Base-by-base conservation (phyloP, 768 basidiomycete species). In the Russula foetens region DNA sequence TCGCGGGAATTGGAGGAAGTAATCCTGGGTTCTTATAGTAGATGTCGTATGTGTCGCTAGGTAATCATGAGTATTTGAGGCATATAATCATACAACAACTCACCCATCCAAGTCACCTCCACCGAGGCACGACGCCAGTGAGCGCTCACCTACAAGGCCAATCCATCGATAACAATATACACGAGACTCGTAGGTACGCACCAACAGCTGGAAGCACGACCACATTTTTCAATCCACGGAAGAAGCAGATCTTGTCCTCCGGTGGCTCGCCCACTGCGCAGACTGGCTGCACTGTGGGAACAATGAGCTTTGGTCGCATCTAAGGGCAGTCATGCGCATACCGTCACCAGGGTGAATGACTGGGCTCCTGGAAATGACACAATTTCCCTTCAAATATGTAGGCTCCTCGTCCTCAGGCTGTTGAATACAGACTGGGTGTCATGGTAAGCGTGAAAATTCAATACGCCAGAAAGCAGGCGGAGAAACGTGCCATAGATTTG, bases 91-190 rank as follows among this genome's bases (percentile, higher is more conserved):
- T 47, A 7, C 19, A 50, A 46, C 26, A 21, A 39, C 35, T n/a
- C 68, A 88, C 86, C 89, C 89, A 63, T 90, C 89, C 12, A 90
- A 73, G 72, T 91, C 88, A 0, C 89, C 89, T 38, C 88, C 88
- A 3, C 79, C 85, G 19, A 90, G 76, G 63, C 80, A 82, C 1
- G 85, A 87, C 8, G 89, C 80, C 46, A 90, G 67, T 1, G 88
- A 84, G 38, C 86, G 80, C 0, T 66, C 60, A 6, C 85, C 86
- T 88, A 64, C 6, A 29, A 47, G 5, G 21, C 29, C 11, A 7
- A 49, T 14, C 15, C 1, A 17, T 50, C 21, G 11, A 51, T 5
- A 28, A 31, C 28, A 11, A 17, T 7, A 9, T 17, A 12, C 1
- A 56, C 7, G 9, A 7, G 14, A 21, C 15, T 19, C 11, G 14